Conservation (phyloP, 768 basidiomycete species). For the Rossbeevera mucosa region DNA sequence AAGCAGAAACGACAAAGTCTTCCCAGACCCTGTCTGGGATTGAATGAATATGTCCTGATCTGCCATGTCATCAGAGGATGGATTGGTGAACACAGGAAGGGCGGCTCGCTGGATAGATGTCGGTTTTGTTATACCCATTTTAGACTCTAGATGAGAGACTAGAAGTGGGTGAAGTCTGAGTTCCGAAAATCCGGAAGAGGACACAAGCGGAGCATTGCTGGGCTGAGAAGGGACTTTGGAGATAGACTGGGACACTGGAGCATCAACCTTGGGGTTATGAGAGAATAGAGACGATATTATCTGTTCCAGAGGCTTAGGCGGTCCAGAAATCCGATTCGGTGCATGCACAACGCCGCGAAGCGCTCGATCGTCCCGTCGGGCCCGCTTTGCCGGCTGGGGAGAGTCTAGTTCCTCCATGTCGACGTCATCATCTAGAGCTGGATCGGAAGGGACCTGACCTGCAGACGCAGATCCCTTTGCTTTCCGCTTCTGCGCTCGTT, state of each 20-base stretch:
- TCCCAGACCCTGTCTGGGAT: slow-evolving; percentile 96
- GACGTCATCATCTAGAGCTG: slow-evolving; percentile 16
- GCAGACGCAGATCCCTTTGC: slow-evolving; percentile 27
- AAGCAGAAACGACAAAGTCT: slow-evolving; percentile 88
- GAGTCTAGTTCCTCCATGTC: slow-evolving; percentile 16
- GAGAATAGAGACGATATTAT: slow-evolving; percentile 89
- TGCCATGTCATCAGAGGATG: slow-evolving; percentile 32
- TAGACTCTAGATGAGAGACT: slow-evolving; percentile 67
- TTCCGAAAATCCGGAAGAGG: slow-evolving; percentile 74
- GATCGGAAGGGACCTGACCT: slow-evolving; percentile 12
- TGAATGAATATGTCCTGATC: slow-evolving; percentile 86
- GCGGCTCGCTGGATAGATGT: slow-evolving; percentile 85
- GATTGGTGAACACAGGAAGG: slow-evolving; percentile 56
- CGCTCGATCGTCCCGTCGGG: slow-evolving; percentile 29
- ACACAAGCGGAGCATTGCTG: slow-evolving; percentile 78
- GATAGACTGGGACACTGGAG: slow-evolving; percentile 28
- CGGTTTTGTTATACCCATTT: slow-evolving; percentile 80
- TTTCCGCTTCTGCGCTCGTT: slow-evolving; percentile 63
- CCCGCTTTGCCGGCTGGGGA: slow-evolving; percentile 46
- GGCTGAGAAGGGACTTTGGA: slow-evolving; percentile 40
- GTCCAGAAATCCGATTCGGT: slow-evolving; percentile 17
- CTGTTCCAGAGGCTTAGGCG: slow-evolving; percentile 41
- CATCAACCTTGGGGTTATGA: slow-evolving; percentile 69
- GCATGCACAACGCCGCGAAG: slow-evolving; percentile 13
- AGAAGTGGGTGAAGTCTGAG: slow-evolving; percentile 83